Evolutionary conservation across 2,329 filamentous ascomycete genomes (phyloP).

Genomic region (Niveomyces coronatus): DNA sequence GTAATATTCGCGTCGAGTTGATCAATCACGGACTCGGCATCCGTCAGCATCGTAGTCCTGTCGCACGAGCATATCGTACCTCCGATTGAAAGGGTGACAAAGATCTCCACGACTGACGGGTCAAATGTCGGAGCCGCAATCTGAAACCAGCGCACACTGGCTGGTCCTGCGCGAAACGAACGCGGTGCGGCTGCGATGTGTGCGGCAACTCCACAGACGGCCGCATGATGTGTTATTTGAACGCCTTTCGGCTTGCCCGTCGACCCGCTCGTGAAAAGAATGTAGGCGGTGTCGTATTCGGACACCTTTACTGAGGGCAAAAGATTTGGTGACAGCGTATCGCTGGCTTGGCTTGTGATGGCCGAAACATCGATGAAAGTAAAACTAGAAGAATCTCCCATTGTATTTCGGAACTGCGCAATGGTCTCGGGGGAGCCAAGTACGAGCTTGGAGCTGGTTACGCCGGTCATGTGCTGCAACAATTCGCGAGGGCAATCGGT

Average conservation of each 20-base stretch:
- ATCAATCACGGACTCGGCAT: slow-evolving; percentile 1
- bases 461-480: slow-evolving; percentile 2
- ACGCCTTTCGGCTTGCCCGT: slow-evolving; percentile 4
- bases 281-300: neutral
- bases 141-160: slow-evolving; percentile 2
- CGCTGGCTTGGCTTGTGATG: neutral
- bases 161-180: neutral
- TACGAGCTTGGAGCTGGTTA: slow-evolving; percentile 1
- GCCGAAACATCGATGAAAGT: slow-evolving; percentile 3
- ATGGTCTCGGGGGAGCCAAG: slow-evolving; percentile 1
- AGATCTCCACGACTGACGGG: slow-evolving; percentile 1
- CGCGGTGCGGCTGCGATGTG: neutral
- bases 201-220: neutral
- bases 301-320: slow-evolving; percentile 1
- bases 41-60: slow-evolving; percentile 3
- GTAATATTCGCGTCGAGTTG: neutral
- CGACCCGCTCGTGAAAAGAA: slow-evolving; percentile 3
- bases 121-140: slow-evolving; percentile 3
- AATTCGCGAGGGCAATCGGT: slow-evolving; percentile 3
- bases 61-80: slow-evolving; percentile 3
- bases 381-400: neutral
- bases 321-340: neutral
- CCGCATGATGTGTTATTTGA: slow-evolving; percentile 2
- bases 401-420: neutral
- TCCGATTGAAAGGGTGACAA: slow-evolving; percentile 2